phyloP scores from a whole-genome alignment of 768 basidiomycete species.

The Tulasnella calospora region DNA sequence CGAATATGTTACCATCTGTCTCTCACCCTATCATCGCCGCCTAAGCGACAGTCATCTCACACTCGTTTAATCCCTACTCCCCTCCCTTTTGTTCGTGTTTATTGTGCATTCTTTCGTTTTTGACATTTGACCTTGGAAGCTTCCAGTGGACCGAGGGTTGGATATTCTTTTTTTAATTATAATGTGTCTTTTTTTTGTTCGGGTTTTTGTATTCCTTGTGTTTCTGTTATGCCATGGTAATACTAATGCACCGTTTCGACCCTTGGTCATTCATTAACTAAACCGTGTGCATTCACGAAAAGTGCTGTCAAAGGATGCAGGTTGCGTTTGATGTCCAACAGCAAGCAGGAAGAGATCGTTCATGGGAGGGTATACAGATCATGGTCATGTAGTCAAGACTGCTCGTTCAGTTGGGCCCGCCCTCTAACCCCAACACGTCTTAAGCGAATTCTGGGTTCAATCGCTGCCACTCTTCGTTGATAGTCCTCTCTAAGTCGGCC shows the following conservation, averaged over 20 bases:
- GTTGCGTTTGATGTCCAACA: neutral
- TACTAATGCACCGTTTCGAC: neutral
- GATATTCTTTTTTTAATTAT: neutral
- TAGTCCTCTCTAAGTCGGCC: neutral
- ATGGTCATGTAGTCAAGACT: neutral
- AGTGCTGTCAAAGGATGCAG: neutral
- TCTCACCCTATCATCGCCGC: constrained; percentile 10
- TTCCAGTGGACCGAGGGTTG: neutral
- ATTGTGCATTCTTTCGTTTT: neutral
- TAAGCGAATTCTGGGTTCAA: neutral
- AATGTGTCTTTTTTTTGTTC: neutral
- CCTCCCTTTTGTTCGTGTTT: neutral
- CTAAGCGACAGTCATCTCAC: neutral
- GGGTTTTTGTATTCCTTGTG: constrained; percentile 5
- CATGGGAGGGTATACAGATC: neutral
- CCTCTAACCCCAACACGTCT: neutral
- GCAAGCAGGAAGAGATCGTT: neutral
- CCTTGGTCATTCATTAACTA: neutral
- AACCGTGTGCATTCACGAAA: neutral
- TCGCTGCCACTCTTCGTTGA: constrained; percentile 3
- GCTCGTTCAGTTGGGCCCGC: neutral
- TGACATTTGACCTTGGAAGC: neutral
- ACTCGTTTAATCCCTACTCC: neutral
- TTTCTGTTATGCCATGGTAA: neutral
- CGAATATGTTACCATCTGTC: neutral